Base-by-base conservation (phyloP, 1,284 basidiomycete species). In the Trichosporon asahii region DNA sequence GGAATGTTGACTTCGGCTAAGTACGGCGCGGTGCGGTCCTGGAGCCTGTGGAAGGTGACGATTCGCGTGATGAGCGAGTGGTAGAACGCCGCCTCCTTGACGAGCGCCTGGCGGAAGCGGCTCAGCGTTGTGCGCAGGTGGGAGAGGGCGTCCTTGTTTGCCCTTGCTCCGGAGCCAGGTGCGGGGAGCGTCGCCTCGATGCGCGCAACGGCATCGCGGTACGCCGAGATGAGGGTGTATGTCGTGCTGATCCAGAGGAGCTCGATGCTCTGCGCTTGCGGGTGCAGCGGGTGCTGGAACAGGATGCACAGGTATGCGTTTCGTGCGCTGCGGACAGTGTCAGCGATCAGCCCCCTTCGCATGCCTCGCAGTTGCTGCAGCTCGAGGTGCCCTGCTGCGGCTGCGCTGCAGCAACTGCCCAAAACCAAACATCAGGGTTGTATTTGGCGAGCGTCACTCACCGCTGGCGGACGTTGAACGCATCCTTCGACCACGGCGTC, bases 181-280 rank as follows among this genome's bases (percentile, higher is more conserved):
- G 76, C 67, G 1, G 79, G 75, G 37, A 82, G 73, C 2, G 74
- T 67, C 31, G 78, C 78, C 71, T 95, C 92, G 70, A 94, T 86
- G 0, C 85, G 81, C 65, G 88, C 82, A 73, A 96, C 88, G 61
- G 87, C 88, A 70, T 90, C 87, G 77, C 95, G 94, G 85, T 94
- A 96, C 37, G 88, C 86, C 29, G 90, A 85, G 75, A 98, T 97
- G 82, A 95, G 88, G 46, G 88, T 86, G 84, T 98, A 92, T 23
- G 93, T 92, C 0, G 94, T 96, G 77, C 93, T 90, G 87, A 94
- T 91, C 94, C 95, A 97, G 11, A 97, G 86, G 68, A 90, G 88
- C 61, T 95, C 92, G 57, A 90, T 88, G 83, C 91, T 90, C 79
- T 90, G 90, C 44, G 91, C 89, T 80, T 93, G 90, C 64, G 88